These are phyloP conservation scores for Eimeria tenella DNA, from an alignment of 169 alveolate genomes.

Conservation along the genomic window DNA sequence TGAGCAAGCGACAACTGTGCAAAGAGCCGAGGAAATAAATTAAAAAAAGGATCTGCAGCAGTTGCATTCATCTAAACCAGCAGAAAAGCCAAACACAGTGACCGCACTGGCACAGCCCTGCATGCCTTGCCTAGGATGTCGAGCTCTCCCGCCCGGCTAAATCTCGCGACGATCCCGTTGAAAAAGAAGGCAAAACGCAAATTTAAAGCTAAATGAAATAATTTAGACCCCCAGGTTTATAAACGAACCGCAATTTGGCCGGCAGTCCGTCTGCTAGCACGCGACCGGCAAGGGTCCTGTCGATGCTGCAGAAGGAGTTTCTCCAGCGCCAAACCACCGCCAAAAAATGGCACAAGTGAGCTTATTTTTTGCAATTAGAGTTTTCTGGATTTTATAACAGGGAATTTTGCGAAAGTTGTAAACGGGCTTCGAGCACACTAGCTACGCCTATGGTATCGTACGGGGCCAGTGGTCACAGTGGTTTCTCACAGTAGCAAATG, in stretches of 20 bases:
- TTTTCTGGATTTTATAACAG: too few relatives aligned
- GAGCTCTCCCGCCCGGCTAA: not conserved
- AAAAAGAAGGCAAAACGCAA: not conserved
- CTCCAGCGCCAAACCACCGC: not conserved
- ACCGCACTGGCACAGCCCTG: not conserved
- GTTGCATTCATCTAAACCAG: not conserved
- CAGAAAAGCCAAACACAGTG: not conserved
- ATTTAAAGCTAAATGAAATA: not conserved
- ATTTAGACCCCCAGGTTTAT: not conserved
- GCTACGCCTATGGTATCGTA: too few relatives aligned
- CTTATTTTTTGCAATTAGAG: too few relatives aligned
- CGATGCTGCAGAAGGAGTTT: not conserved
- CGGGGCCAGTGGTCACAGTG: too few relatives aligned
- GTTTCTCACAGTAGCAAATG: too few relatives aligned
- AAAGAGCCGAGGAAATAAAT: not conserved
- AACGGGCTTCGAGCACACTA: too few relatives aligned
- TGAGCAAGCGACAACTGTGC: not conserved
- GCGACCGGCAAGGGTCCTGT: not conserved
- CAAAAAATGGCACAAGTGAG: too few relatives aligned
- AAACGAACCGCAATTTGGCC: too few relatives aligned
- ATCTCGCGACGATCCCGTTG: not conserved
- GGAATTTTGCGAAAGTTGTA: too few relatives aligned
- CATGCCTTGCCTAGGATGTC: not conserved
- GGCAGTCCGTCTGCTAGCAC: too few relatives aligned
- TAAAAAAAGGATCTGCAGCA: not conserved